Conservation (phyloP, 2,329 filamentous ascomycete genomes). For the Phyllosticta paracitricarpa region DNA sequence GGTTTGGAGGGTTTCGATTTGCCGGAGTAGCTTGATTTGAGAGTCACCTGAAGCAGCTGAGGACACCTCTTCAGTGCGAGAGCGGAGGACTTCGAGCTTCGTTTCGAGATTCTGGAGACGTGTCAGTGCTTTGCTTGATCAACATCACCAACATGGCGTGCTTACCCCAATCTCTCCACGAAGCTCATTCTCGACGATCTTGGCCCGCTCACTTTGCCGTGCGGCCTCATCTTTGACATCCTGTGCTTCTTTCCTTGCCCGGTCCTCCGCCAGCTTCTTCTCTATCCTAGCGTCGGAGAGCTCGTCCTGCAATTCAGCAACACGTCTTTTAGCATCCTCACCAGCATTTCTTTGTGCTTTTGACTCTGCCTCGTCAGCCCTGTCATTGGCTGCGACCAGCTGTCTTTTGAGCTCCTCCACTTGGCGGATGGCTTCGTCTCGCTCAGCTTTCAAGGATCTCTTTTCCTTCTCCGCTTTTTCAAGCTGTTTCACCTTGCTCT, state of each 20-base stretch:
- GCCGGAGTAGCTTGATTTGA: conserved; percentile 80
- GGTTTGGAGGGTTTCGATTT: conserved; percentile 90
- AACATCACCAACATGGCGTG: not conserved
- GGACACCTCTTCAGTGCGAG: conserved; percentile 78
- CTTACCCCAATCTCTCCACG: conserved; percentile 59
- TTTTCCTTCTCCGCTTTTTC: conserved; percentile 47
- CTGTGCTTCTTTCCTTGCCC: conserved; percentile 56
- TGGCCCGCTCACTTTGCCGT: conserved; percentile 59
- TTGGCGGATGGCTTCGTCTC: conserved; percentile 51
- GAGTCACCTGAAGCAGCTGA: conserved; percentile 72
- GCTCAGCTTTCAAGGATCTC: conserved; percentile 52
- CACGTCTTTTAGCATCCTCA: conserved; percentile 51
- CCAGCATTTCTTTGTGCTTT: conserved; percentile 59
- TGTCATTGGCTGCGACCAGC: conserved; percentile 55
- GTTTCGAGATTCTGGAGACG: conserved; percentile 61
- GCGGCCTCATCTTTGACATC: conserved; percentile 65
- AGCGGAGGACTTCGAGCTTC: conserved; percentile 79
- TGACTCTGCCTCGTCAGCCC: conserved; percentile 56
- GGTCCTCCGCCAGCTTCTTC: conserved; percentile 64
- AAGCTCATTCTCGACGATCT: conserved; percentile 63
- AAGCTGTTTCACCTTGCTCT: conserved; percentile 44
- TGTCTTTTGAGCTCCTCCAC: conserved; percentile 62
- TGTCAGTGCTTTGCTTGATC: conserved; percentile 17
- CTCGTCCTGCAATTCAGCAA: conserved; percentile 50
- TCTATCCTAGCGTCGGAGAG: conserved; percentile 61